Evolutionary conservation across 2,329 filamentous ascomycete genomes (phyloP).

Genomic region (Helminthosporium solani): DNA sequence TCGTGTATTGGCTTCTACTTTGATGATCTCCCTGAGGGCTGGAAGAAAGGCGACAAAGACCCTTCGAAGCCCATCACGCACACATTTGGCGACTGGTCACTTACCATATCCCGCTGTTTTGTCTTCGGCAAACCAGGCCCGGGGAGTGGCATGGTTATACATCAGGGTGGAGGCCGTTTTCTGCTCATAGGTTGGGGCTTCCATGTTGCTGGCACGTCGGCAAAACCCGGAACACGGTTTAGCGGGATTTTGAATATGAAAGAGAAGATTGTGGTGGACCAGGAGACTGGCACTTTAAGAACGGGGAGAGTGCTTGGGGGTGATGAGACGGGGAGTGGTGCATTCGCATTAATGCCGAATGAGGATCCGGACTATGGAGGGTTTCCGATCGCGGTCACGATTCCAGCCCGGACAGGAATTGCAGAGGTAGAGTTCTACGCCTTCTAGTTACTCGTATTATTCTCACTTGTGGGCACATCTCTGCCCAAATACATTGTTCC

Average conservation of each 20-base stretch:
- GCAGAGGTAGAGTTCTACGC: no score
- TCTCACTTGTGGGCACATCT: no score
- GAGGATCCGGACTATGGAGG: constrained; percentile 58
- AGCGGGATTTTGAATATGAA: constrained; percentile 47
- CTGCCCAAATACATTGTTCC: no score
- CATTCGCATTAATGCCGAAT: constrained; percentile 57
- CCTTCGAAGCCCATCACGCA: constrained; percentile 37
- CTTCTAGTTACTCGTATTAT: no score
- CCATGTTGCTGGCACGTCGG: constrained; percentile 38
- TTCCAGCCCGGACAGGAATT: constrained; percentile 51
- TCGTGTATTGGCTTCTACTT: constrained; percentile 47
- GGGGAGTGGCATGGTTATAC: constrained; percentile 48
- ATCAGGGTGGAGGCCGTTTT: constrained; percentile 43
- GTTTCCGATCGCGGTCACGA: constrained; percentile 57
- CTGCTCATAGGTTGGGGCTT: constrained; percentile 51
- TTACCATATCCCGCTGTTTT: constrained; percentile 47
- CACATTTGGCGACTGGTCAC: constrained; percentile 38
- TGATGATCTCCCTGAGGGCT: constrained; percentile 37
- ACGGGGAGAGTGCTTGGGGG: constrained; percentile 46
- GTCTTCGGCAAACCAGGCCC: constrained; percentile 49
- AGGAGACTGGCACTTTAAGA: constrained; percentile 39
- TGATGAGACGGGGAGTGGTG: constrained; percentile 52
- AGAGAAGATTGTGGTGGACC: constrained; percentile 46
- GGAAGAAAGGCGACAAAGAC: constrained; percentile 28
- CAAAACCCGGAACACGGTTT: constrained; percentile 36